Evolutionary conservation across 2,329 filamentous ascomycete genomes (phyloP).

Genomic region (Didymella exigua): DNA sequence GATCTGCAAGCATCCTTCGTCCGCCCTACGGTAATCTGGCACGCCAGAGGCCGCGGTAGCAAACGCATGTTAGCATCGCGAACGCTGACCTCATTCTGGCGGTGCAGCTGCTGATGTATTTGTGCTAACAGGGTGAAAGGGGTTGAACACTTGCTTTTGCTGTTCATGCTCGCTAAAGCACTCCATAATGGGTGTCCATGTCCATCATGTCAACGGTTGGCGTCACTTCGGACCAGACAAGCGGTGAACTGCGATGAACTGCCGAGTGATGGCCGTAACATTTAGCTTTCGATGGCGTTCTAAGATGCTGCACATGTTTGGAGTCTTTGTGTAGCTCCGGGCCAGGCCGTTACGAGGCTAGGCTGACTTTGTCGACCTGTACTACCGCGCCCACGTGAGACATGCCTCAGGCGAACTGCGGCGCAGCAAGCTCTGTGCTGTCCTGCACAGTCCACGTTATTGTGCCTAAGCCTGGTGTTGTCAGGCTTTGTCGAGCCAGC

Average conservation of each 20-base stretch:
- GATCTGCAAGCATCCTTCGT: slow-evolving; percentile 47
- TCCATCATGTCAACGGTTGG: slow-evolving; percentile 21
- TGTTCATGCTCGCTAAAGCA: slow-evolving; percentile 23
- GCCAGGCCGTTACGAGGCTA: slow-evolving; percentile 35
- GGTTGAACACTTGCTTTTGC: slow-evolving; percentile 20
- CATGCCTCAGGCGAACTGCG: slow-evolving; percentile 24
- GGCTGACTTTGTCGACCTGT: slow-evolving; percentile 20
- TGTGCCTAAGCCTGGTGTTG: slow-evolving; percentile 15
- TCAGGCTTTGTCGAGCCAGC: slow-evolving; percentile 21
- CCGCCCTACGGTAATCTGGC: slow-evolving; percentile 43
- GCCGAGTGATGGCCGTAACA: slow-evolving; percentile 37
- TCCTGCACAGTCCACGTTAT: slow-evolving; percentile 43
- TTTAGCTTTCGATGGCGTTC: slow-evolving; percentile 30
- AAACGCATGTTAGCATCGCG: slow-evolving; percentile 38
- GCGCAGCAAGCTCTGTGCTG: slow-evolving; percentile 37
- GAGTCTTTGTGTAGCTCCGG: slow-evolving; percentile 37
- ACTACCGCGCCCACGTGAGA: slow-evolving; percentile 39
- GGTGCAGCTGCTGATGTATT: slow-evolving; percentile 47
- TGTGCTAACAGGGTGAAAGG: slow-evolving; percentile 34
- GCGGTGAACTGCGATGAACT: slow-evolving; percentile 46
- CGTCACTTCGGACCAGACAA: slow-evolving; percentile 25
- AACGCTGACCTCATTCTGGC: slow-evolving; percentile 47
- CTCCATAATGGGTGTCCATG: slow-evolving; percentile 23
- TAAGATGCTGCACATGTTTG: slow-evolving; percentile 28
- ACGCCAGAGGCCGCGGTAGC: slow-evolving; percentile 44